Percentiles rank a stretch among this genome's conserved stretches.
Evolutionary conservation across 164 flowering plant species (phyloP).

Genomic region (Paratinospora sagittata): DNA sequence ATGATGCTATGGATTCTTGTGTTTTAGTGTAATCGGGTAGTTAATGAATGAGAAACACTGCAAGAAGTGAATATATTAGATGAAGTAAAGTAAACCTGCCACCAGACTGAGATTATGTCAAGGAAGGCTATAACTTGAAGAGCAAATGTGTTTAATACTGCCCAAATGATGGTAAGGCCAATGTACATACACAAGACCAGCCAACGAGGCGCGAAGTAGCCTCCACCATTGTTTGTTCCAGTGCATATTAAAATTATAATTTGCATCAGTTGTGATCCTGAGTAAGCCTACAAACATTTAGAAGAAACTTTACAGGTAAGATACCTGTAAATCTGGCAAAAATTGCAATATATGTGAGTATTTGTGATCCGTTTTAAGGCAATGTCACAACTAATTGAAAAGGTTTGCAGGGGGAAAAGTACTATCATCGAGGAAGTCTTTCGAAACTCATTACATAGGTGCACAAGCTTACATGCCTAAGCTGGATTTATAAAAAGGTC

Average conservation of each 20-base stretch:
- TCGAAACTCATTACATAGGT: too few relatives aligned
- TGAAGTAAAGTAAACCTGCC: constrained; percentile 57
- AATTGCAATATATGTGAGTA: too few relatives aligned
- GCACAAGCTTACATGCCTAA: too few relatives aligned
- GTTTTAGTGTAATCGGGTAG: not conserved
- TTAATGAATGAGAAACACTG: not conserved
- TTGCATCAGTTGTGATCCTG: constrained; percentile 62
- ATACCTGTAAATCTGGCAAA: too few relatives aligned
- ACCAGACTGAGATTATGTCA: constrained; percentile 66
- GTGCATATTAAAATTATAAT: constrained; percentile 56
- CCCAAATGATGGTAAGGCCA: constrained; percentile 62
- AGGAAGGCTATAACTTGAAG: constrained; percentile 63
- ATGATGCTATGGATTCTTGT: not conserved
- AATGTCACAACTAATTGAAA: too few relatives aligned
- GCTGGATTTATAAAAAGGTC: too few relatives aligned
- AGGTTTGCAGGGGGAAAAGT: too few relatives aligned
- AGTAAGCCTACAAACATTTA: constrained; percentile 42
- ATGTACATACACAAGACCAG: constrained; percentile 64
- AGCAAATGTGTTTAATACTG: constrained; percentile 64
- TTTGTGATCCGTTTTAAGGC: too few relatives aligned
- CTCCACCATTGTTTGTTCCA: constrained; percentile 66
- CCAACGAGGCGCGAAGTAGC: constrained; percentile 64
- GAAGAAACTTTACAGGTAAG: too few relatives aligned
- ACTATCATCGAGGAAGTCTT: too few relatives aligned
- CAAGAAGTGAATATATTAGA: not conserved